Evolutionary conservation across 2,329 filamentous ascomycete genomes (phyloP).

Genomic region (Cercospora canescens): DNA sequence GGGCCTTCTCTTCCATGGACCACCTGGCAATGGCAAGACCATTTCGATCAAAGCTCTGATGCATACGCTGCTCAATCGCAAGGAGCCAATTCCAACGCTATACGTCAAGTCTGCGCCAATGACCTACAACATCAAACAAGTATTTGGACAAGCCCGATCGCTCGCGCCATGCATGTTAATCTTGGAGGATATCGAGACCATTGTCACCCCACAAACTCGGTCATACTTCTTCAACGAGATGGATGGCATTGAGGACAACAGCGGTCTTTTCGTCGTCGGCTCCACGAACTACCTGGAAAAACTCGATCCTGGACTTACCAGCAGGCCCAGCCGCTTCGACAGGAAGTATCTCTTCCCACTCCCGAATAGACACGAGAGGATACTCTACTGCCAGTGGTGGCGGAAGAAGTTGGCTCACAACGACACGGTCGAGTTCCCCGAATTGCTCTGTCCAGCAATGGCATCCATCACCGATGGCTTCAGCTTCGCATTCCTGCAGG

Average conservation of each 20-base stretch:
- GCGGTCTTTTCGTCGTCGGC: constrained; percentile 64
- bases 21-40: constrained; percentile 45
- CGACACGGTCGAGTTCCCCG: constrained; percentile 60
- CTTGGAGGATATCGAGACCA: constrained; percentile 70
- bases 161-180: constrained; percentile 68
- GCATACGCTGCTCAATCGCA: constrained; percentile 43
- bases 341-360: constrained; percentile 65
- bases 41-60: constrained; percentile 43
- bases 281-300: constrained; percentile 55
- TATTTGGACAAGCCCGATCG: constrained; percentile 61
- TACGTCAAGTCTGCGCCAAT: constrained; percentile 41
- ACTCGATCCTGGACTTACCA: constrained; percentile 63
- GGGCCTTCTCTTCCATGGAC: constrained; percentile 38
- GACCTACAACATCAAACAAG: constrained; percentile 48
- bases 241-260: constrained; percentile 67
- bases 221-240: constrained; percentile 72
- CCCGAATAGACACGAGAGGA: constrained; percentile 52
- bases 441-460: constrained; percentile 57
- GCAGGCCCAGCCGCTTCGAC: constrained; percentile 66
- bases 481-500: constrained; percentile 69
- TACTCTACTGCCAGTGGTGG: constrained; percentile 65
- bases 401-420: constrained; percentile 58
- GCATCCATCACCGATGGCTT: constrained; percentile 63
- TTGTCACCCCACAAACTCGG: constrained; percentile 61
- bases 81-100: constrained; percentile 39